phyloP scores from a whole-genome alignment of 495 filamentous ascomycete species.

The Chaetomium tenue region DNA sequence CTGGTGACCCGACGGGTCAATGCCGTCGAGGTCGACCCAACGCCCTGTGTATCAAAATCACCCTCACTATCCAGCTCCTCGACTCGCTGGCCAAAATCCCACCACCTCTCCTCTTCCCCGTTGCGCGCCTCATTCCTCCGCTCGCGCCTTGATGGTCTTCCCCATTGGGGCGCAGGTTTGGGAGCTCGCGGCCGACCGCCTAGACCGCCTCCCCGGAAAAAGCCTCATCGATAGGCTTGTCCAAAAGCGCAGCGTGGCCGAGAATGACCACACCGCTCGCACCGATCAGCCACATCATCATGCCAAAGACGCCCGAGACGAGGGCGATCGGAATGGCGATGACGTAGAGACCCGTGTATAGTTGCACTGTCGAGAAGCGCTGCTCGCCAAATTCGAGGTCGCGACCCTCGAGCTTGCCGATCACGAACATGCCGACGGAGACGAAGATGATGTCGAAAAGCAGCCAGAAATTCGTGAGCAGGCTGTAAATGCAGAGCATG shows the following conservation, averaged over 20 bases:
- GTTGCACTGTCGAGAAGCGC: constrained; percentile 83
- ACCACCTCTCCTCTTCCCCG: constrained; percentile 47
- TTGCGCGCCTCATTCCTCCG: constrained; percentile 61
- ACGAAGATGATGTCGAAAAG: constrained; percentile 91
- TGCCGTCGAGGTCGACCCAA: constrained; percentile 49
- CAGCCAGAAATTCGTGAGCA: constrained; percentile 78
- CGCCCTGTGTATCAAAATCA: constrained; percentile 60
- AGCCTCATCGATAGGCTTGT: constrained; percentile 99
- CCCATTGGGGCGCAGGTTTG: constrained; percentile 90
- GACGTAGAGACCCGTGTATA: constrained; percentile 84
- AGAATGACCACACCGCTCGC: constrained; percentile 87
- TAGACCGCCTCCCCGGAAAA: constrained; percentile 99
- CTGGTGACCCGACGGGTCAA: constrained; percentile 46
- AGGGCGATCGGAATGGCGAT: constrained; percentile 80
- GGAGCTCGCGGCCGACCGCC: constrained; percentile 99
- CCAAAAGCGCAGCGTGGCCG: constrained; percentile 93
- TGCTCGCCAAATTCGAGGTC: constrained; percentile 83
- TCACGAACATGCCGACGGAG: constrained; percentile 79
- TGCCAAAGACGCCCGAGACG: constrained; percentile 74
- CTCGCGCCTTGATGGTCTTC: constrained; percentile 93
- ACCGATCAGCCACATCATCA: constrained; percentile 91
- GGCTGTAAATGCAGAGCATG: constrained; percentile 92
- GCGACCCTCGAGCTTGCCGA: constrained; percentile 79
- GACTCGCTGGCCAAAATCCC: constrained; percentile 46
- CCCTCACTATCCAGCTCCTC: constrained; percentile 69